Base-by-base conservation (phyloP, 2,329 filamentous ascomycete species). In the Xylaria sp. region DNA sequence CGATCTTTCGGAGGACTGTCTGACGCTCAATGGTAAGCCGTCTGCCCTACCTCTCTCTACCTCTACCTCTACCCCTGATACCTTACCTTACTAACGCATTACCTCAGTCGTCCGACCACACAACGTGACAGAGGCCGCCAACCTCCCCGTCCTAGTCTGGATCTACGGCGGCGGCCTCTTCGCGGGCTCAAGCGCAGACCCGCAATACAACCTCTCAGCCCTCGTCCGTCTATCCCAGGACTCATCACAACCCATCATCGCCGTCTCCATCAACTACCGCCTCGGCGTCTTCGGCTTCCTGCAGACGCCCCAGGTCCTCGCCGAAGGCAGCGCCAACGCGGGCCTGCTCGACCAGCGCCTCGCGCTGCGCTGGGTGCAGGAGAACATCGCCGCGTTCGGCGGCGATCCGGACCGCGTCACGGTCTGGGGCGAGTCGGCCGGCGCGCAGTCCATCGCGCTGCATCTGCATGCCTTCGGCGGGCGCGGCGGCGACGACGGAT, bases 151-250 rank as follows among this genome's bases (percentile, higher is more conserved):
- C 55, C 60, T 81, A 0, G 76, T 82, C 0, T 92, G 89, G 89
- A 88, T 91, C 37, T 87, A 90, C 72, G 83, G 87, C n/a, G 87
- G 87, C 39, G 87, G 85, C 1, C 82, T 88, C 6, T 83, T 80
- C 60, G 79, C 82, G 44, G 88, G 88, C 0, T 80, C 83, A 75
- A 75, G 83, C 73, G 72, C 79, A 70, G 87, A 89, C 68, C 81
- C 85, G 2, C 84, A 89, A 63, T 92, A 91, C 76, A 91, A 91
- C 74, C 81, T 90, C 34, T 88, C 87, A n/a, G 88, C 85, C 63
- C 85, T 91, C 54, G 86, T 92, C 7, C 79, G 84, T 48, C 82
- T 85, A 44, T 83, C 85, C 7, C 83, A 85, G 48, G 78, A 83
- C 2, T 83, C 87, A 39, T 82, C 81, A 55, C 84, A 86, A 70